Percentiles rank a stretch among this genome's conserved stretches.
Evolutionary conservation across 495 filamentous ascomycete genomes (phyloP).

Genomic region (Aspergillus coremiiformis): DNA sequence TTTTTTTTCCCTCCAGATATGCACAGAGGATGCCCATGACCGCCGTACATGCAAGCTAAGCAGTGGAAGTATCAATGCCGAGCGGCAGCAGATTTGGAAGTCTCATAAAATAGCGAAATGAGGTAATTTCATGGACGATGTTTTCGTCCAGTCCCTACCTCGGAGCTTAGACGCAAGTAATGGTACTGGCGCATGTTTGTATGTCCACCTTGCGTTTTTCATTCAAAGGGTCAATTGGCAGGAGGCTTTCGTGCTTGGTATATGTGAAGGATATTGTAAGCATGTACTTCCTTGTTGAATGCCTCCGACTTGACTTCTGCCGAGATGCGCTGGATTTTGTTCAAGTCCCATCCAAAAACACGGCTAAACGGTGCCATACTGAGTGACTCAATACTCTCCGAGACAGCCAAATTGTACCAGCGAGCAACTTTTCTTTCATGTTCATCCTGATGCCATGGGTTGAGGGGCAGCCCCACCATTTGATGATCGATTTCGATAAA

Average conservation of each 20-base stretch:
- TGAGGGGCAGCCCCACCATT: conserved; percentile 65
- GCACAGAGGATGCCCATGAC: neutral
- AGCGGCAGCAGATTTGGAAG: neutral
- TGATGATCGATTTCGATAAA: conserved; percentile 77
- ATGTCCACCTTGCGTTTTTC: neutral
- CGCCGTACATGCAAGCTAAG: neutral
- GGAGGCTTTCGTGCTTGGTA: conserved; percentile 41
- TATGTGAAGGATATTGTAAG: conserved; percentile 63
- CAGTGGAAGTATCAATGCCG: neutral
- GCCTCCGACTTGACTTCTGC: conserved; percentile 60
- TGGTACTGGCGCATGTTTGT: neutral
- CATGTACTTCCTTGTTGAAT: conserved; percentile 59
- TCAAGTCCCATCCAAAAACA: conserved; percentile 52
- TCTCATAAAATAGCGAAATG: neutral
- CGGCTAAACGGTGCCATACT: conserved; percentile 69
- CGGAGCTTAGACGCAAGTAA: neutral
- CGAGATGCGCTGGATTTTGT: conserved; percentile 57
- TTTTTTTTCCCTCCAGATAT: neutral
- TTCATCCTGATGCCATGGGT: conserved; percentile 67
- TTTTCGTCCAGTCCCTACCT: neutral
- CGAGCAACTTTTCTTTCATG: conserved; percentile 63
- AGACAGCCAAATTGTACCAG: conserved; percentile 80
- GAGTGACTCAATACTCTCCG: conserved; percentile 63
- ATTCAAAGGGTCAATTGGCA: conserved; percentile 1
- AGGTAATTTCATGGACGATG: neutral